Evolutionary conservation across 352 stramenopile species (phyloP).

Genomic region (Elongisporangium anandrum): DNA sequence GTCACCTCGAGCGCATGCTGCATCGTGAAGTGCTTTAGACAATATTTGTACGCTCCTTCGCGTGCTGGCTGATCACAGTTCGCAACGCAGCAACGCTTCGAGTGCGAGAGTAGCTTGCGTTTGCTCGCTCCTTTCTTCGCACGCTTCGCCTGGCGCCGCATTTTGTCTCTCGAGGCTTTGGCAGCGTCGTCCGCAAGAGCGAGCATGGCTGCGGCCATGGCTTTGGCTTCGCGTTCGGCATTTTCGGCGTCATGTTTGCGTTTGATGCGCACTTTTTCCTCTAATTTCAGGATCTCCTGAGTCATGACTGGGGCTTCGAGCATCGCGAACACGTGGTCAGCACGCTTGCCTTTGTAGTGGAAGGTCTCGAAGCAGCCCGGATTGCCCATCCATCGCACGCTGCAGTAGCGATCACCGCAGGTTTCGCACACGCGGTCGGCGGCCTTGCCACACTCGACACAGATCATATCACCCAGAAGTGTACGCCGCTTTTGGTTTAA

Average conservation of each 20-base stretch:
- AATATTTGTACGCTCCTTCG: constrained; percentile 21
- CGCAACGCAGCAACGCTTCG: constrained; percentile 1
- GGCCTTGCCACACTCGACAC: constrained; percentile 69
- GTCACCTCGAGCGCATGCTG: constrained; percentile 64
- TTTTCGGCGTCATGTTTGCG: constrained; percentile 41
- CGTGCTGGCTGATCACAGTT: neutral
- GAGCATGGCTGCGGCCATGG: constrained; percentile 37
- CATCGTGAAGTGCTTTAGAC: constrained; percentile 48
- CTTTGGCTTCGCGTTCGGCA: constrained; percentile 49
- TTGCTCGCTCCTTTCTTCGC: constrained; percentile 25
- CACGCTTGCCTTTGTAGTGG: constrained; percentile 64
- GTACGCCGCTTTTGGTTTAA: constrained; percentile 40
- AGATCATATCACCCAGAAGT: constrained; percentile 56
- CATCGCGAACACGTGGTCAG: constrained; percentile 42
- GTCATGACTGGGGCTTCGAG: constrained; percentile 26
- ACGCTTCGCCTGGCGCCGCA: constrained; percentile 12
- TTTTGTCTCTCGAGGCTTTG: constrained; percentile 8
- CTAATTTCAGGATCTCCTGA: constrained; percentile 43
- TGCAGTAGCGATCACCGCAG: constrained; percentile 80
- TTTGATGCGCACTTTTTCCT: constrained; percentile 53
- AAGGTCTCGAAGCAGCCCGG: constrained; percentile 81
- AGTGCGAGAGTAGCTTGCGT: constrained; percentile 12
- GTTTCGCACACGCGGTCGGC: constrained; percentile 60
- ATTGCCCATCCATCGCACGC: constrained; percentile 82
- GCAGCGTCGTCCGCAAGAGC: constrained; percentile 9